Base-by-base conservation (phyloP, 495 filamentous ascomycete species). In the Podospora australis region DNA sequence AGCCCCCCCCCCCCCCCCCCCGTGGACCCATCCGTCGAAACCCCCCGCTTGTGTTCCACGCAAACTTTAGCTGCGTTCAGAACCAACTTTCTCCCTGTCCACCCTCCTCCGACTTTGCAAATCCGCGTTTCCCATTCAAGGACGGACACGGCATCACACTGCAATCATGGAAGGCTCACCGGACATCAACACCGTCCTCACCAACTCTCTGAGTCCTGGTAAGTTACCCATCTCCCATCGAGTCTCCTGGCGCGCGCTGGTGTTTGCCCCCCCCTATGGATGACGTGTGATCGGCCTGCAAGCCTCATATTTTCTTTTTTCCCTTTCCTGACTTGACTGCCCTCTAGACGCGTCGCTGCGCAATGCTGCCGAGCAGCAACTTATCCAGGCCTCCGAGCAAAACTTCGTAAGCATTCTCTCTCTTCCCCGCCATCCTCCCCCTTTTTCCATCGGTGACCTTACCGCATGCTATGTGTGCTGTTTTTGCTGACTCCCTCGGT, bases 171-270 rank as follows among this genome's bases (percentile, higher is more conserved):
- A 66, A 65, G 71, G 63, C 57, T 62, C 67, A 63, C 62, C 69
- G 59, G 72, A 74, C 59, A 76, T 76, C 65, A 74, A 73, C 60
- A 67, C 64, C 53, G 88, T 96, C 72, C 83, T 96, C 74, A 81
- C 86, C 66, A 84, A 87, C 75, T 95, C 90, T 65, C 78, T 96
- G 69, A 89, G 88, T 59, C 80, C 86, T 66, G 90, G 90, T 94
- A 71, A 61, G 81, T 72, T 50, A 53, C 45, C 34, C 52, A 46
- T 51, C 39, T 52, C 47, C 30, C 24, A 6, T 39, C 54, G 30
- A 26, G 22, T 24, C 23, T 26, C 6, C 38, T 13, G 38, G 38
- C 38, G 38, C 16, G 21, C 21, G 6, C 26, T 16, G 7, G 13
- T 36, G 11, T n/a, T 36, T n/a, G 34, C 34, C 5, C n/a, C n/a